Conservation (phyloP, 768 basidiomycete genomes). For the Tulasnella sp. region DNA sequence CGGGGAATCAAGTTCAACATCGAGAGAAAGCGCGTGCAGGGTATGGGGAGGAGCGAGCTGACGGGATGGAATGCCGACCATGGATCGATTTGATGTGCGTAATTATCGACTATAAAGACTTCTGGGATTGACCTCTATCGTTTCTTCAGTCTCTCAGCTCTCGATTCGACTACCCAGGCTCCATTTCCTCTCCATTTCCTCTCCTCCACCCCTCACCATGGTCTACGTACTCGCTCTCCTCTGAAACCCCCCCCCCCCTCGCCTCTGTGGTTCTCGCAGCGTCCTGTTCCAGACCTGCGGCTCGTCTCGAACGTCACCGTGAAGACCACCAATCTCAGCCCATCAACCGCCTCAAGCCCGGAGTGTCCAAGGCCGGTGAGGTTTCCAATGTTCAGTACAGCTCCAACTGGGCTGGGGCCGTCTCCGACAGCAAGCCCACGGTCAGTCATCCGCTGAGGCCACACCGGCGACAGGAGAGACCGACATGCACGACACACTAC, state of each 20-base stretch:
- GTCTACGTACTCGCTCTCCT: conserved; percentile 18
- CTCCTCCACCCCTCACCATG: conserved; percentile 18
- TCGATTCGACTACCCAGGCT: too few species aligned
- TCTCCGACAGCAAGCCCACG: conserved; percentile 24
- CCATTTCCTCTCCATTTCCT: too few species aligned
- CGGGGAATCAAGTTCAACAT: too few species aligned
- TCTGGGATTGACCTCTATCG: too few species aligned
- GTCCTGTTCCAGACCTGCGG: conserved; percentile 19
- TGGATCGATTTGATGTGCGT: too few species aligned
- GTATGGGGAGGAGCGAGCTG: too few species aligned
- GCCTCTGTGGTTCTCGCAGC: conserved; percentile 22
- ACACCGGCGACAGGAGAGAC: neutral
- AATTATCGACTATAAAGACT: too few species aligned
- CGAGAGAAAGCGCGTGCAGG: too few species aligned
- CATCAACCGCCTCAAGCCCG: neutral
- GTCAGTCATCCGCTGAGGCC: conserved; percentile 1
- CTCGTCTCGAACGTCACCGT: conserved; percentile 22
- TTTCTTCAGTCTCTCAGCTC: too few species aligned
- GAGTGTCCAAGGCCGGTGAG: neutral
- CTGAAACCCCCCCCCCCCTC: conserved; percentile 21
- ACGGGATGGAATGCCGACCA: too few species aligned
- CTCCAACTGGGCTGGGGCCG: conserved; percentile 31
- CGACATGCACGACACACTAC: neutral
- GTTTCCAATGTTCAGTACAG: conserved; percentile 26
- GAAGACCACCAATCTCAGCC: conserved; percentile 16